Evolutionary conservation across 208 protist species (phyloP).

Genomic region (Perkinsela sp.): DNA sequence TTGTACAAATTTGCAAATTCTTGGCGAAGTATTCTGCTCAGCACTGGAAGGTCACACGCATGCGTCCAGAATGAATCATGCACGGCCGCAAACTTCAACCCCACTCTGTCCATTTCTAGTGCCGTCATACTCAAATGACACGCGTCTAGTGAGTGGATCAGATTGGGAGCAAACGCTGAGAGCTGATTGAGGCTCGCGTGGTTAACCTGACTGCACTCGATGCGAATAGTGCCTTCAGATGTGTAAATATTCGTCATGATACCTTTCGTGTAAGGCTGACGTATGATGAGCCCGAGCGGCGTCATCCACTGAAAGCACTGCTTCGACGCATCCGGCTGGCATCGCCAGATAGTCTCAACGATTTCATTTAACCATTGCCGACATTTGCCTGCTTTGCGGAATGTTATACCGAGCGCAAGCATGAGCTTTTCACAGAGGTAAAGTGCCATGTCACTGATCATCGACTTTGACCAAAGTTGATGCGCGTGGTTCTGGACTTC

Average conservation of each 20-base stretch:
- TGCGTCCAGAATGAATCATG: constrained; percentile 96
- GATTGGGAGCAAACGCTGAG: constrained; percentile 89
- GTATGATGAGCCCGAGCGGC: constrained; percentile 77
- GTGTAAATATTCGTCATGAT: constrained; percentile 55
- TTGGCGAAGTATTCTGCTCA: constrained; percentile 72
- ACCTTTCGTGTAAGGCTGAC: constrained; percentile 74
- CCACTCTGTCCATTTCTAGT: constrained; percentile 48
- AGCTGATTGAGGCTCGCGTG: constrained; percentile 56
- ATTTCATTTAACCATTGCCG: constrained; percentile 46
- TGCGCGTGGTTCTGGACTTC: constrained; percentile 65
- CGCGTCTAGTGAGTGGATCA: constrained; percentile 90
- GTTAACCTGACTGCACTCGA: constrained; percentile 27
- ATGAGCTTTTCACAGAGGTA: constrained; percentile 62
- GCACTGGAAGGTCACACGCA: constrained; percentile 56
- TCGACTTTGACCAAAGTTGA: constrained; percentile 48
- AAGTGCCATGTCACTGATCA: constrained; percentile 57
- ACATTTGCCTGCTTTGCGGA: constrained; percentile 55
- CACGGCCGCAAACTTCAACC: constrained; percentile 76
- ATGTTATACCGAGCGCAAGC: constrained; percentile 51
- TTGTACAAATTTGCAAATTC: constrained; percentile 84
- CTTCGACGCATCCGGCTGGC: constrained; percentile 38
- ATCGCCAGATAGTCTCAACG: constrained; percentile 25
- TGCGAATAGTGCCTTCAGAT: constrained; percentile 22
- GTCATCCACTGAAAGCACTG: constrained; percentile 74
- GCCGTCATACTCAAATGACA: constrained; percentile 91